Evolutionary conservation across 1,284 basidiomycete genomes (phyloP), one percentile per base, ranked within the genome.

Genomic region (Cutaneotrichosporon mucoides): DNA sequence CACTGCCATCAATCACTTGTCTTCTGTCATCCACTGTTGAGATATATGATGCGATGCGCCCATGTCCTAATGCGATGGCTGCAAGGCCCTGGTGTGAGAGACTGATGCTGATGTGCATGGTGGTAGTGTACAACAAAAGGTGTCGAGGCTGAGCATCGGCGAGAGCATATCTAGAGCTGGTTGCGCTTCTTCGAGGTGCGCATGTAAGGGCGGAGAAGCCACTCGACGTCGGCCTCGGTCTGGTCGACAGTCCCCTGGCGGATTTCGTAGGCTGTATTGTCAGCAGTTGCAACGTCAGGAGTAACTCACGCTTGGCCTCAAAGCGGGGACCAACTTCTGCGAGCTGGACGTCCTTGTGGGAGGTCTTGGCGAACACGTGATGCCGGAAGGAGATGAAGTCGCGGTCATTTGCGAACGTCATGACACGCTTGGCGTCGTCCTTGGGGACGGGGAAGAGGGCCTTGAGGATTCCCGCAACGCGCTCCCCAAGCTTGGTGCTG

Each of bases 271-370:
- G 96, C 93, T 97, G 68, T 51, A 24, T 6, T 24, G 43, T 64
- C 53, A 59, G 55, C 12, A 35, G n/a, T 5, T n/a, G 13, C 38
- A 5, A 10, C 7, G 4, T 9, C 38, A 9, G 2, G 8, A 40
- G 33, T 1, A 8, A 82, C 89, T 72, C 73, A 95, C 93, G 93
- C 77, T 96, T 94, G 84, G 99, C 92, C 73, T 99, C 93, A 76
- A 99, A 98, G 45, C 96, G 83, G 2, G 96, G 96, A 0, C 96
- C 96, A 38, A 99, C 96, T 77, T 99, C 96, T 10, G 96, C 96
- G 5, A 99, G 82, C 76, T 99, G 92, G 0, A 98, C 87, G 62
- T 94, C 88, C 63, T 88, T 84, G 70, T 88, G 87, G 6, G 86
- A 86, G 33, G 88, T 88, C 77, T 95, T 97, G 59, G 95, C 88